Base-by-base conservation (phyloP, 176 grass and related monocot species). In the Olyra latifolia region DNA sequence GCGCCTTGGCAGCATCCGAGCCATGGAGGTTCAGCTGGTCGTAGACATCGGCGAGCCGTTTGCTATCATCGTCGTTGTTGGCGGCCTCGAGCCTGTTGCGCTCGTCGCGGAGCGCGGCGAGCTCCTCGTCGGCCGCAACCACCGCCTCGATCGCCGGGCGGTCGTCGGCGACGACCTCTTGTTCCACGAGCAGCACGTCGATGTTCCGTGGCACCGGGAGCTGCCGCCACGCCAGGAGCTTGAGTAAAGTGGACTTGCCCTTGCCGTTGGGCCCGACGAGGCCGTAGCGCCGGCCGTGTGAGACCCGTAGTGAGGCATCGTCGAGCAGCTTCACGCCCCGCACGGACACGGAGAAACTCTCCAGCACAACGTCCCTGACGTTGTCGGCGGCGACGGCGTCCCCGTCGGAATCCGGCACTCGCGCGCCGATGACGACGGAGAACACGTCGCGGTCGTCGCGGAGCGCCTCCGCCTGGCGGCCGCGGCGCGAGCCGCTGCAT, bases 181-280 rank as follows among this genome's bases (percentile, higher is more conserved):
- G 91, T 78, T 82, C 91, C 10, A 93, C 91, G 15, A 93, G 80
- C n/a, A 92, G 86, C 0, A 89, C 91, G 66, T 93, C 84, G 12
- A 93, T 89, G 64, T 84, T 86, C 22, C 81, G 71, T 7, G 91
- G 91, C 2, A 93, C 91, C 2, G 87, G 91, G 20, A 93, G 75
- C 76, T 84, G 75, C 73, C 91, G 77, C 87, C 91, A 87, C 8
- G 87, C 66, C 72, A 93, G 91, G 22, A 93, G 83, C 71, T 87
- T 89, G 25, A 93, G 76, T 11, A 93, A 71, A 39, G 91, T 89
- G 19, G 91, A 89, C 57, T 89, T 93, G 10, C 91, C 91, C 84
- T 78, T 93, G 14, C 91, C 91, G 43, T 93, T 89, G 47, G 91
- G 91, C 10, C 91, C 91, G 10, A 93, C 87, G 71, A 89, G 79